Percentiles rank a stretch among this genome's conserved stretches.
Evolutionary conservation across 73 alveolate species (phyloP).

Genomic region (Paramecium octaurelia): DNA sequence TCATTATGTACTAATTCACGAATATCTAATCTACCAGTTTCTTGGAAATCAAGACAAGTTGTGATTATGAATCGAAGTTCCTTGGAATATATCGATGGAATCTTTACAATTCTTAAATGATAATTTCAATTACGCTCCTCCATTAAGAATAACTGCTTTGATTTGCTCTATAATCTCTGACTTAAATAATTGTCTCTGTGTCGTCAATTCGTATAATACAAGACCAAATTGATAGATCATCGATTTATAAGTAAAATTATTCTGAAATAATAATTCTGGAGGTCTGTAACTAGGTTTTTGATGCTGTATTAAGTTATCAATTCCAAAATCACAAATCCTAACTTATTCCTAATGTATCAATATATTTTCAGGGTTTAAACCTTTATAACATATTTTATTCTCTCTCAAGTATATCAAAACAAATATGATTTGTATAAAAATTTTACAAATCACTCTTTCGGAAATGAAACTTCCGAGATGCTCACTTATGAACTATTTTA

Average conservation of each 20-base stretch:
- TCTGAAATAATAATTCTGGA: neutral
- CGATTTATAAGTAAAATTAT: neutral
- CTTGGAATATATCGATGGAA: neutral
- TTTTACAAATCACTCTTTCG: constrained; percentile 34
- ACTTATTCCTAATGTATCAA: constrained; percentile 5
- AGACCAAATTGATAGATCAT: constrained; percentile 19
- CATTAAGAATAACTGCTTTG: neutral
- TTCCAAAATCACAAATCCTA: constrained; percentile 36
- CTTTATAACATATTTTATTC: constrained; percentile 15
- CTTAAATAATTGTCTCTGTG: neutral
- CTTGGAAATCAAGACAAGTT: neutral
- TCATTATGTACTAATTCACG: neutral
- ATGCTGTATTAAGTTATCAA: neutral
- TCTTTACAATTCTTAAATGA: neutral
- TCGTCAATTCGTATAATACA: neutral
- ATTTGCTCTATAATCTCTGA: neutral
- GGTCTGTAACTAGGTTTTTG: neutral
- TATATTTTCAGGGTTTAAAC: constrained; percentile 20
- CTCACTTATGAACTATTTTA: neutral
- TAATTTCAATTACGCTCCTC: constrained; percentile 24
- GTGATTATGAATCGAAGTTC: neutral
- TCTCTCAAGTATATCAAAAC: constrained; percentile 20
- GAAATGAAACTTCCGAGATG: constrained; percentile 17
- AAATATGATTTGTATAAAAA: neutral
- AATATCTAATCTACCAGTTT: neutral